These are phyloP conservation scores for Mycena olivaceomarginata DNA, from an alignment of 768 basidiomycete genomes.

Conservation along the genomic window DNA sequence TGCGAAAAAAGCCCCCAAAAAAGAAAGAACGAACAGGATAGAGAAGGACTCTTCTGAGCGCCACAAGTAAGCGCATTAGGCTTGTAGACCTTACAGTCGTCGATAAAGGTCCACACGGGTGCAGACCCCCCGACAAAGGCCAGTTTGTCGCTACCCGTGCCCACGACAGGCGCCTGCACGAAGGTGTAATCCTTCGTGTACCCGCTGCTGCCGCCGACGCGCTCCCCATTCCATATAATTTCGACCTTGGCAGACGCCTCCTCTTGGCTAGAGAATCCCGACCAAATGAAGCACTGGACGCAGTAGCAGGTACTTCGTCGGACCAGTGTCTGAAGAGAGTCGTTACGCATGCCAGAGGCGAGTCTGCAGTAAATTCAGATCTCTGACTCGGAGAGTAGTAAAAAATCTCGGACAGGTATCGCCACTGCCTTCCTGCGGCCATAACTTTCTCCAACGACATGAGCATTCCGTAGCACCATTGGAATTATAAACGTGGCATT, in stretches of 20 bases:
- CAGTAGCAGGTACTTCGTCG: too few relatives aligned
- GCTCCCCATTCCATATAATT: conserved; percentile 12
- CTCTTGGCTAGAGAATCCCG: conserved; percentile 22
- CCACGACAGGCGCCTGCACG: conserved; percentile 28
- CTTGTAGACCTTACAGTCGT: conserved; percentile 28
- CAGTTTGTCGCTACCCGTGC: conserved; percentile 33
- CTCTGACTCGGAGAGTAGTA: too few relatives aligned
- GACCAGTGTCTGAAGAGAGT: too few relatives aligned
- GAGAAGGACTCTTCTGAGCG: neutral
- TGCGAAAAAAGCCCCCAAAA: neutral
- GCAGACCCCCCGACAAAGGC: conserved; percentile 34
- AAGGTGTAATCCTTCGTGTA: conserved; percentile 23
- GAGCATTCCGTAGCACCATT: too few relatives aligned
- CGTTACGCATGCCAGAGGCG: too few relatives aligned
- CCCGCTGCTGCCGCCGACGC: conserved; percentile 32
- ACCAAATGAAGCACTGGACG: conserved; percentile 34
- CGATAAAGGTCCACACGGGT: conserved; percentile 45
- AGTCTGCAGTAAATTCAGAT: too few relatives aligned
- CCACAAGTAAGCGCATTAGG: neutral
- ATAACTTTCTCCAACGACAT: too few relatives aligned
- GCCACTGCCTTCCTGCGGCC: too few relatives aligned
- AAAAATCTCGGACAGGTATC: too few relatives aligned
- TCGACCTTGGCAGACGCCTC: conserved; percentile 32
- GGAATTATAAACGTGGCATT: too few relatives aligned
- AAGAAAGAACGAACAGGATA: neutral